Conservation (phyloP, 768 basidiomycete genomes). For the Phallus indusiatus region DNA sequence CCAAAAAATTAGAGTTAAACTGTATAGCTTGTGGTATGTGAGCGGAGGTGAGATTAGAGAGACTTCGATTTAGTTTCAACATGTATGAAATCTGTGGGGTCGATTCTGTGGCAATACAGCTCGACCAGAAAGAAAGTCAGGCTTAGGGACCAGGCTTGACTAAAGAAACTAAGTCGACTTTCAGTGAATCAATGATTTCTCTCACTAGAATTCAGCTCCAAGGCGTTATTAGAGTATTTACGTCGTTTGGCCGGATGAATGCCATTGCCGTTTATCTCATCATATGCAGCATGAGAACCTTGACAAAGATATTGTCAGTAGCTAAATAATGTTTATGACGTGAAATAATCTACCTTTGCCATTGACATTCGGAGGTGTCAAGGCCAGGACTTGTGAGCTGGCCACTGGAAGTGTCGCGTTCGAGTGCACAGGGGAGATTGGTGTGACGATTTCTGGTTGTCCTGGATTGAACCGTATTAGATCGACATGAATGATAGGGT, state of each 20-base stretch:
- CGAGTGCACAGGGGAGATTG: not conserved
- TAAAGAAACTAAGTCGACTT: no score
- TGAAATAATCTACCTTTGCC: not conserved
- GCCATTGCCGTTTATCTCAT: not conserved
- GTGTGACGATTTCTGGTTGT: constrained; percentile 3
- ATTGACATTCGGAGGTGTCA: not conserved
- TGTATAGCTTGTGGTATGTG: not conserved
- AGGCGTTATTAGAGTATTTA: no score
- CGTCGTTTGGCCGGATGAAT: no score
- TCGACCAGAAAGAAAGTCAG: no score
- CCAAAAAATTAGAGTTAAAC: constrained; percentile 5
- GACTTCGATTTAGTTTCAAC: not conserved
- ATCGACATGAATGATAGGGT: constrained; percentile 60
- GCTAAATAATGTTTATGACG: not conserved
- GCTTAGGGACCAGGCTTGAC: no score
- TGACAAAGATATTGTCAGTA: not conserved
- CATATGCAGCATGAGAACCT: not conserved
- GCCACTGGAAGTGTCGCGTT: not conserved
- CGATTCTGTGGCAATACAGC: no score
- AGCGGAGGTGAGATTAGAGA: not conserved
- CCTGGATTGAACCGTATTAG: constrained; percentile 36
- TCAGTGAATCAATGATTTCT: no score
- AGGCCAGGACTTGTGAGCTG: not conserved
- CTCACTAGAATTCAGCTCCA: no score
- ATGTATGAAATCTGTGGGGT: no score